Base-by-base conservation (phyloP, 2,329 filamentous ascomycete genomes). In the Taxawa tesnikishii region DNA sequence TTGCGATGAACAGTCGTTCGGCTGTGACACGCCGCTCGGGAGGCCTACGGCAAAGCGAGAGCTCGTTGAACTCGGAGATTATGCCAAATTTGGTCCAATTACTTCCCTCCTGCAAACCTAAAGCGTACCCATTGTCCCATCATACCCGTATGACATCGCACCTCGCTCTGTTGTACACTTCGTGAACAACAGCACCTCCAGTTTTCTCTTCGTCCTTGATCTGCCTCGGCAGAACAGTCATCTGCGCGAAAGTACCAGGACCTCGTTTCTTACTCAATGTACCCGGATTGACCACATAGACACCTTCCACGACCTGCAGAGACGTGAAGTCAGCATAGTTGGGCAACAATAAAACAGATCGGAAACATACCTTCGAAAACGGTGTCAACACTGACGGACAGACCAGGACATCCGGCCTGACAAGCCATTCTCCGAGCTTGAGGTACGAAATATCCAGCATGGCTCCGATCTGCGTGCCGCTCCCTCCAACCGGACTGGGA, bases 251-350 rank as follows among this genome's bases (percentile, higher is more conserved):
- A 1, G 85, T 94, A 5, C 90, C 90, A 0, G 87, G 70, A 1
- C 79, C 85, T 37, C 75, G 77, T 35, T 82, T 75, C 59, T 93
- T 94, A 11, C 84, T 90, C 19, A 94, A 60, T 30, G 75, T 78
- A 4, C 90, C 88, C 0, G 90, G 88, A 53, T 98, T 98, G 48
- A 98, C 79, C 9, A 85, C 75, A 5, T 96, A 59, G 0, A 94
- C 85, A 43, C 79, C 83, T 49, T 94, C 83, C 8, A 96, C 77
- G 26, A 94, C 84, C 85, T 94, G 44, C 2, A 37, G n/a, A n/a
- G n/a, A n/a, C n/a, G n/a, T n/a, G n/a, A n/a, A n/a, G n/a, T n/a
- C n/a, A n/a, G n/a, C n/a, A n/a, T n/a, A n/a, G n/a, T n/a, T n/a
- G n/a, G n/a, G n/a, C n/a, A n/a, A n/a, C n/a, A n/a, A n/a, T n/a